Evolutionary conservation across 192 early-diverging fungal genomes (phyloP).

Genomic region (Coemansia sp.): DNA sequence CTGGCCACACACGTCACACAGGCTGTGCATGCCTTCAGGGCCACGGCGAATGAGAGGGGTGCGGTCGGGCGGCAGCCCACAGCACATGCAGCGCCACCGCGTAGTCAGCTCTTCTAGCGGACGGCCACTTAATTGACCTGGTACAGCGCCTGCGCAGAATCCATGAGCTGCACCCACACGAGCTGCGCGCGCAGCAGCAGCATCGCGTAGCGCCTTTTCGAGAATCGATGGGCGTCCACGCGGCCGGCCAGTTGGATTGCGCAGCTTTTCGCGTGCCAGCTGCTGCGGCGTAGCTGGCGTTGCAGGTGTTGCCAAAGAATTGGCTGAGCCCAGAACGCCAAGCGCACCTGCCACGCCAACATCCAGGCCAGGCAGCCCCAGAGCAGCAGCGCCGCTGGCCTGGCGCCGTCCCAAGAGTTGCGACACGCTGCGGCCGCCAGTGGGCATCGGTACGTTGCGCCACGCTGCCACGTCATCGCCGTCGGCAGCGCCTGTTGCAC

Average conservation of each 20-base stretch:
- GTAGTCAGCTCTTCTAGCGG: slow-evolving; percentile 46
- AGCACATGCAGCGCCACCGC: slow-evolving; percentile 52
- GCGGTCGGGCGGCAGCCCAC: slow-evolving; percentile 39
- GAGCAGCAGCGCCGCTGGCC: slow-evolving; percentile 5
- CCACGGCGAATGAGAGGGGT: slow-evolving; percentile 48
- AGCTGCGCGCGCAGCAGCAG: slow-evolving; percentile 17
- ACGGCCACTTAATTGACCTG: slow-evolving; percentile 27
- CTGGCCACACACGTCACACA: slow-evolving; percentile 44
- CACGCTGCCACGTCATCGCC: neutral
- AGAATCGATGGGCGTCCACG: slow-evolving; percentile 51
- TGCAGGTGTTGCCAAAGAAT: slow-evolving; percentile 3
- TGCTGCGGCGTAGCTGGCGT: slow-evolving; percentile 23
- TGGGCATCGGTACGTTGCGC: slow-evolving; percentile 3
- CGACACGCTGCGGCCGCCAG: slow-evolving; percentile 4
- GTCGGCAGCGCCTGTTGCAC: neutral
- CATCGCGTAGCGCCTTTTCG: slow-evolving; percentile 52
- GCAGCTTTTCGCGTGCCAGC: slow-evolving; percentile 34
- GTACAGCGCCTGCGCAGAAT: slow-evolving; percentile 19
- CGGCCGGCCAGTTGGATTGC: slow-evolving; percentile 48
- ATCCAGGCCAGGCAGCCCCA: slow-evolving; percentile 6
- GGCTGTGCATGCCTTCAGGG: slow-evolving; percentile 50
- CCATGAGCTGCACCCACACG: slow-evolving; percentile 1
- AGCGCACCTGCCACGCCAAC: neutral
- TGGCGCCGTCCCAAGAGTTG: slow-evolving; percentile 18
- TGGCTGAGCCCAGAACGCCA: neutral